Percentiles rank a stretch among this genome's conserved stretches.
Conservation (phyloP, 1,139 yeast genomes). For the Blastobotrys aristatus region DNA sequence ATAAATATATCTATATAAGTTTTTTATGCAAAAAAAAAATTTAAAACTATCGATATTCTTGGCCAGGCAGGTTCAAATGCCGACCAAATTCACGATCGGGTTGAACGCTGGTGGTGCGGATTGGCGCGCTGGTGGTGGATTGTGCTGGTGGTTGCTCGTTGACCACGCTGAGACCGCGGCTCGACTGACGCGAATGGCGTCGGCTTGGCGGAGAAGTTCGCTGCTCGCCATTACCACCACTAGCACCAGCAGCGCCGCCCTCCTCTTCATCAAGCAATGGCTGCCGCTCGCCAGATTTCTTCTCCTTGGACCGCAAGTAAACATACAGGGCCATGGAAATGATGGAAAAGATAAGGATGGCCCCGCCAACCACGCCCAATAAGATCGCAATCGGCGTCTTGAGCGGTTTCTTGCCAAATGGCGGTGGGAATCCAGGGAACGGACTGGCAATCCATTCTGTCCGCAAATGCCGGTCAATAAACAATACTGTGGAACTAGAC, state of each 20-base stretch:
- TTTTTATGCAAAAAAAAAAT: not conserved
- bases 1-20: not conserved
- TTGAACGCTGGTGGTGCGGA: constrained; percentile 26
- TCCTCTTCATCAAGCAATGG: not conserved
- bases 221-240: not conserved
- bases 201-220: too few species aligned
- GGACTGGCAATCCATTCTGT: constrained; percentile 52
- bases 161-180: not conserved
- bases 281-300: not conserved
- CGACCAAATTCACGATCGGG: constrained; percentile 30
- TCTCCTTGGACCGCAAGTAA: constrained; percentile 4
- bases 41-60: not conserved
- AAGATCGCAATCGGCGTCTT: constrained; percentile 34
- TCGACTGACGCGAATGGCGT: too few species aligned
- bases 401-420: constrained; percentile 27
- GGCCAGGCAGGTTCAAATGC: constrained; percentile 25
- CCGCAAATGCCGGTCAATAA: constrained; percentile 64
- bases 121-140: constrained; percentile 20
- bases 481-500: constrained; percentile 49
- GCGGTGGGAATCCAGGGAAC: constrained; percentile 22
- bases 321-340: constrained; percentile 14
- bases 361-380: constrained; percentile 35
- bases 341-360: constrained; percentile 28
- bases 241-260: not conserved
- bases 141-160: too few species aligned